A percentile compares a stretch with the other conserved stretches of the same genome.
Conservation (phyloP, 2,329 filamentous ascomycete genomes). For the Ophiocordyceps camponoti-leonardi region DNA sequence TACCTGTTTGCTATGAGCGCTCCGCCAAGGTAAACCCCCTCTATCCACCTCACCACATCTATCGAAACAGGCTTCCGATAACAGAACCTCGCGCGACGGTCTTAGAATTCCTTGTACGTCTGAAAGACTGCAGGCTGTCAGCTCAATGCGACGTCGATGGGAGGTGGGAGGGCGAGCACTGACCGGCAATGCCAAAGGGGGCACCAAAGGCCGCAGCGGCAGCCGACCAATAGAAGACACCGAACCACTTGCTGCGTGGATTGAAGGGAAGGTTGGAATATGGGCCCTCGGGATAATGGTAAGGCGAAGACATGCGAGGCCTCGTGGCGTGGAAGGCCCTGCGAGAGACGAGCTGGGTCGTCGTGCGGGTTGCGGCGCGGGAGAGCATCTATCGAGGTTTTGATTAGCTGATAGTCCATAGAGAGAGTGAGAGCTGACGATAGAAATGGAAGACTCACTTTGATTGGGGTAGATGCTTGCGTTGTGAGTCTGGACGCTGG, state of each 20-base stretch:
- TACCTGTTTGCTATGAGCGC: background rate
- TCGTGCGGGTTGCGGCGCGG: conserved; percentile 47
- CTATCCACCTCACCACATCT: conserved; percentile 4
- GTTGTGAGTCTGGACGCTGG: too few species aligned
- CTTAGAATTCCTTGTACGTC: conserved; percentile 22
- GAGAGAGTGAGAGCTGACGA: background rate
- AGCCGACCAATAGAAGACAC: conserved; percentile 66
- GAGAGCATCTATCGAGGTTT: conserved; percentile 56
- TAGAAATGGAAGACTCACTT: background rate
- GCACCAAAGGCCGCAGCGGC: conserved; percentile 35
- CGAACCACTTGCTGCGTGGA: conserved; percentile 76
- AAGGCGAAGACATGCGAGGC: conserved; percentile 69
- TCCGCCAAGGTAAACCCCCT: background rate
- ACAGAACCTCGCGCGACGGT: conserved; percentile 3
- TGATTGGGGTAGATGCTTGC: background rate
- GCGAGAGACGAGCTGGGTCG: conserved; percentile 58
- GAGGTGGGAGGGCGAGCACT: conserved; percentile 12
- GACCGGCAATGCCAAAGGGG: conserved; percentile 47
- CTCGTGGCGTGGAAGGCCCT: conserved; percentile 91
- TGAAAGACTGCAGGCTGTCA: conserved; percentile 25
- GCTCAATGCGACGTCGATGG: conserved; percentile 1
- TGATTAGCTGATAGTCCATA: conserved; percentile 19
- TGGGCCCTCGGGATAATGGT: conserved; percentile 96
- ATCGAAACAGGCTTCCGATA: conserved; percentile 5
- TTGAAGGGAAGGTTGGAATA: conserved; percentile 96